Evolutionary conservation across 2,329 filamentous ascomycete genomes (phyloP), one percentile per base, ranked within the genome.

Genomic region (Aureobasidium sp.): DNA sequence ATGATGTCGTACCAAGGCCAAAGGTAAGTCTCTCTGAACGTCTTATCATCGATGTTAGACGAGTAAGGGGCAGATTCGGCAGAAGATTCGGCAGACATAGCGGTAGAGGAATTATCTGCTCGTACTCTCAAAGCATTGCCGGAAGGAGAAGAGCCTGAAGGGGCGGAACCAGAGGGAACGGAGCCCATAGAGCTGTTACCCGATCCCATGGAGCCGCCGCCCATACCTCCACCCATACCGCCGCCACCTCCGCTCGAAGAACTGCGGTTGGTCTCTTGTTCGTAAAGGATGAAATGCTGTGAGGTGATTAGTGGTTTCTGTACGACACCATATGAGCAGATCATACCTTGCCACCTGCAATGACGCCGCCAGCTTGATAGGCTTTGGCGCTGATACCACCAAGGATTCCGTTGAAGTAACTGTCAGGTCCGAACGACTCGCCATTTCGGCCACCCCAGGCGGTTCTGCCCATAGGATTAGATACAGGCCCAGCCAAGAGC

Each of bases 221-320:
- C 36, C 36, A 37, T 34, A 27, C 42, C 44, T 5, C 44, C 56
- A 1, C 41, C 42, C 29, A 34, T 37, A 39, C 56, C 56, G 20
- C 56, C 56, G 13, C 37, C 39, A 34, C 52, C 37, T 10, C 36
- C 23, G 10, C 27, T 46, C 13, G 53, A 59, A 6, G 41, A 47
- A 13, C 27, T 47, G 6, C 56, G 56, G 32, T 59, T 59, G 20
- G 56, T 59, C 64, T 87, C 84, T 70, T 87, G 84, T 68, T 87
- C 84, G 61, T 87, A 84, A 13, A 75, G 81, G 47, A 87, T 81
- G 62, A 79, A 81, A 66, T 87, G 85, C 71, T 53, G 23, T 15
- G 7, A 23, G 5, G 5, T 12, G 34, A 15, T 53, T n/a, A 53
- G 8, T n/a, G 50, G n/a, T 7, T 17, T 2, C 27, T 2, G 15